These are phyloP conservation scores for Rhododendron kiyosumense DNA, from an alignment of 148 eudicot genomes.

Conservation along the genomic window DNA sequence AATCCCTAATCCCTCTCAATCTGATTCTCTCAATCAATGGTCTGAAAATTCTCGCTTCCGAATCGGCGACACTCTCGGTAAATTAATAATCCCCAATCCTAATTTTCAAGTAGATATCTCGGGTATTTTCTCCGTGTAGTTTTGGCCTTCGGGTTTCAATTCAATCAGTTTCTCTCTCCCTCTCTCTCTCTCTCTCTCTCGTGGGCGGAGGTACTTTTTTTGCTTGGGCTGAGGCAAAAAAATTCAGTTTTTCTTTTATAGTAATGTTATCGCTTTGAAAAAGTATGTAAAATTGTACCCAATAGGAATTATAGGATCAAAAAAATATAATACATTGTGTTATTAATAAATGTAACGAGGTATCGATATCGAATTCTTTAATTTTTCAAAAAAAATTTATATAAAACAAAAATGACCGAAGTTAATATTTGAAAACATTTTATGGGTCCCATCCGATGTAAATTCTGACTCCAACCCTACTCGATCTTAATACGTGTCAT, in stretches of 20 bases:
- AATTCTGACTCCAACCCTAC: background rate
- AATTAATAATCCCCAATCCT: background rate
- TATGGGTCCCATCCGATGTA: background rate
- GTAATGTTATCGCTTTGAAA: too few species aligned
- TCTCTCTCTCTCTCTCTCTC: too few species aligned
- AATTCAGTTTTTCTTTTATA: too few species aligned
- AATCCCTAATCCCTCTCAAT: conserved; percentile 40
- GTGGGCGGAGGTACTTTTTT: too few species aligned
- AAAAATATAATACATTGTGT: too few species aligned
- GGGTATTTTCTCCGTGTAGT: background rate
- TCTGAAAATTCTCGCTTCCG: conserved; percentile 42
- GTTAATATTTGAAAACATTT: background rate
- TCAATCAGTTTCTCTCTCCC: too few species aligned
- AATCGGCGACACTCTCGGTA: conserved; percentile 61
- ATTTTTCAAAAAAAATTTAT: background rate
- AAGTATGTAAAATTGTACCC: too few species aligned
- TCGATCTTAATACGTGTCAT: background rate
- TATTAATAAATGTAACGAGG: too few species aligned
- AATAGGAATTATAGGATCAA: too few species aligned
- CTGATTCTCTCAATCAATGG: conserved; percentile 69
- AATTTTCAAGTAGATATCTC: background rate
- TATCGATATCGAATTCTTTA: too few species aligned
- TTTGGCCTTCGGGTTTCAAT: too few species aligned
- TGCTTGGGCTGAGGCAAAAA: too few species aligned
- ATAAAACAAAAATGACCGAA: background rate